Evolutionary conservation across 2,329 filamentous ascomycete species (phyloP).

Genomic region (Exophiala bonariae): DNA sequence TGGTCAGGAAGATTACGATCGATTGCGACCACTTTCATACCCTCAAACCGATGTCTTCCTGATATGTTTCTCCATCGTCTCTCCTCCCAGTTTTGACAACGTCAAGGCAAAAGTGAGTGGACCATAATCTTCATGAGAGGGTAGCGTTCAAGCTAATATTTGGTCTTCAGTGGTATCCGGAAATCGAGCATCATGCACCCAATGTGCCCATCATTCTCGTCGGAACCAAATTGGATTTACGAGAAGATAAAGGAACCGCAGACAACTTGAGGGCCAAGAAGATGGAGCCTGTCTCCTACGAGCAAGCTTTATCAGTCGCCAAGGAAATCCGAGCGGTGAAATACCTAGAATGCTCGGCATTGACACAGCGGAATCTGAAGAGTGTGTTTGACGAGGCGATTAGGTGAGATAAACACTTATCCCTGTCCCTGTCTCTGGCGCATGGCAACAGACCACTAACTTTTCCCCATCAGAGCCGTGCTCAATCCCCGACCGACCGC

Average conservation of each 20-base stretch:
- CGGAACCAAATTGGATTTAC: constrained; percentile 92
- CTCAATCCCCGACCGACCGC: constrained; percentile 48
- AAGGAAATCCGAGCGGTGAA: constrained; percentile 96
- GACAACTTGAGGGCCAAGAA: constrained; percentile 84
- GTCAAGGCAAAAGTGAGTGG: constrained; percentile 87
- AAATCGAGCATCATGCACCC: constrained; percentile 95
- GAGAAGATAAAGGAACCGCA: constrained; percentile 80
- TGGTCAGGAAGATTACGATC: constrained; percentile 97
- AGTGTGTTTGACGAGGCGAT: constrained; percentile 99
- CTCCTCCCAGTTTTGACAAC: constrained; percentile 97
- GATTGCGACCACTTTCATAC: constrained; percentile 91
- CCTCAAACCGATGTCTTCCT: constrained; percentile 98
- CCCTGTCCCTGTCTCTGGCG: neutral
- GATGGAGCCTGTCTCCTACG: constrained; percentile 96
- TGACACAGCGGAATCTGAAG: constrained; percentile 96
- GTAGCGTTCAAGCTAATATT: constrained; percentile 12
- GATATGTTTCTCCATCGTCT: constrained; percentile 98
- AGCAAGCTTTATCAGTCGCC: constrained; percentile 82
- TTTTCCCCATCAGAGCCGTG: constrained; percentile 40
- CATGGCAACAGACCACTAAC: constrained; percentile 7
- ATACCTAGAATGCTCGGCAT: constrained; percentile 95
- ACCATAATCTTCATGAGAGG: neutral
- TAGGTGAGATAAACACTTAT: constrained; percentile 61
- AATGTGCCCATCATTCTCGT: constrained; percentile 96
- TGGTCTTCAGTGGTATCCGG: constrained; percentile 80